Evolutionary conservation across 139 green algal genomes (phyloP), one percentile per base, ranked within the genome.

Genomic region (Penium margaritaceum): DNA sequence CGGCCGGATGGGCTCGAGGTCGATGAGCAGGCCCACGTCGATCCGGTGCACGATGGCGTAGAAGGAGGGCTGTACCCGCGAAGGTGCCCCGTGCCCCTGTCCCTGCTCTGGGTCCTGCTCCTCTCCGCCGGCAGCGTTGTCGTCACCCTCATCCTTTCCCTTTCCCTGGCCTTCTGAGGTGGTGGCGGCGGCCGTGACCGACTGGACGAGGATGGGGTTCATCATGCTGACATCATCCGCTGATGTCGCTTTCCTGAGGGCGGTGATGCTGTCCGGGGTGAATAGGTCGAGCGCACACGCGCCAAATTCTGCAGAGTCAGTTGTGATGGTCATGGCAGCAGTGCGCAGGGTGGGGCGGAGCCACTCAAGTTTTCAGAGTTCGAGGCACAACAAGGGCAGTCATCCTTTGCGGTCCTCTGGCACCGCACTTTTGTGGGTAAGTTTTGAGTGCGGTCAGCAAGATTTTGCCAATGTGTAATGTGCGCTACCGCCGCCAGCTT

Each of bases 1-100:
- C 9, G 32, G 58, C 5, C 27, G 14, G 24, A 44, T 44, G 21
- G 58, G 58, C 24, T 66, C 58, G 1, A 66, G 33, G 30, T 66
- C 58, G 58, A 66, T 66, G 5, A 66, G 15, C 6, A 80, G 41
- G 9, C 74, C 74, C 5, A 80, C 47, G 44, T 80, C 74, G n/a
- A 78, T 76, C 9, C 74, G 53, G 46, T 80, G 74, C 74, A 80
- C n/a, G 67, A 80, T 80, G 58, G 74, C 74, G 37, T 66, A 77
- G 64, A 77, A 76, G 17, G 74, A 67, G 51, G n/a, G n/a, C n/a
- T n/a, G n/a, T n/a, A n/a, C n/a, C n/a, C n/a, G n/a, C n/a, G 27
- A 66, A n/a, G 30, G 32, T 39, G 37, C 24, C 37, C 1, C 17
- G 14, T 71, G 51, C n/a, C n/a, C n/a, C n/a, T n/a, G n/a, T n/a